Evolutionary conservation across 345 rosid genomes (phyloP).

Genomic region (Toxicodendron radicans): DNA sequence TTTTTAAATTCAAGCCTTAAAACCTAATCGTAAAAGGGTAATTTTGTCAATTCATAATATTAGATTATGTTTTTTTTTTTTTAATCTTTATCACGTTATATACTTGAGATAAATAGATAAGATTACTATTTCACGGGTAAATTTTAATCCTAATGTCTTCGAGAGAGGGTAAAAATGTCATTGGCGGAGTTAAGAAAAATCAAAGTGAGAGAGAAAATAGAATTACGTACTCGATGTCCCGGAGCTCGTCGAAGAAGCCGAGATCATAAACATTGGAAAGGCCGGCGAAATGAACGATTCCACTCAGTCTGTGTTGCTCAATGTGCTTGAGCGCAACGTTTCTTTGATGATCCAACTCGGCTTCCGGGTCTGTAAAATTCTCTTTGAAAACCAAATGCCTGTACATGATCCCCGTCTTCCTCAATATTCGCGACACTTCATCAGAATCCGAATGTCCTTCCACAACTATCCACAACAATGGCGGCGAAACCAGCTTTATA

Average conservation of each 20-base stretch:
- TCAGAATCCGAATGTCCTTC: constrained; percentile 47
- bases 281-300: constrained; percentile 81
- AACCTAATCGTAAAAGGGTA: too few relatives aligned
- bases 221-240: constrained; percentile 70
- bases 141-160: too few relatives aligned
- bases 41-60: too few relatives aligned
- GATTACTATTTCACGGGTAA: too few relatives aligned
- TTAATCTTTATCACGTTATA: too few relatives aligned
- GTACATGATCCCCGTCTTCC: constrained; percentile 83
- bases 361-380: constrained; percentile 59
- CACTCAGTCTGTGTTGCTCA: constrained; percentile 70
- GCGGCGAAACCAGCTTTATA: constrained; percentile 59
- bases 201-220: not conserved
- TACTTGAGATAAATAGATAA: too few relatives aligned
- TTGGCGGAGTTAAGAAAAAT: not conserved
- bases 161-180: too few relatives aligned
- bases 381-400: constrained; percentile 71
- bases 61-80: too few relatives aligned
- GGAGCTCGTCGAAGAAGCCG: constrained; percentile 71
- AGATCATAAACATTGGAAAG: constrained; percentile 79
- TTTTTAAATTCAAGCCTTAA: too few relatives aligned
- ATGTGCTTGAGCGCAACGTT: constrained; percentile 79
- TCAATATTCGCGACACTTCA: constrained; percentile 44
- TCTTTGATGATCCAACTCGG: constrained; percentile 73
- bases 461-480: constrained; percentile 80